A percentile compares a stretch with the other conserved stretches of the same genome.
Evolutionary conservation across 2,329 filamentous ascomycete species (phyloP).

Genomic region (Scedosporium minutisporum): DNA sequence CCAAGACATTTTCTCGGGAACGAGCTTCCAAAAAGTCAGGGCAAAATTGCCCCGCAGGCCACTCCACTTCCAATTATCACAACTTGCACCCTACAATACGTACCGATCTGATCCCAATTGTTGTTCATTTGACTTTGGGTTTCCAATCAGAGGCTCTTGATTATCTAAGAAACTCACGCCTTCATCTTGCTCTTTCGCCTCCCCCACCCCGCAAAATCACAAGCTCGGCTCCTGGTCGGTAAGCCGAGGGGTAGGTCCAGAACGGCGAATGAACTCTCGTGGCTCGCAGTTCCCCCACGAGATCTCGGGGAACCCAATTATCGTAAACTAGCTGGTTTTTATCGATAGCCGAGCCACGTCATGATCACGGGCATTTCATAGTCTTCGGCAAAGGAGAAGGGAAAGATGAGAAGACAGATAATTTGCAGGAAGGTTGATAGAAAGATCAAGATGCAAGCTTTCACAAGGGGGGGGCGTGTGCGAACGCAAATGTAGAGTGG

Average conservation of each 20-base stretch:
- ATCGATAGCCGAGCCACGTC: neutral
- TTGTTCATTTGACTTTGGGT: no score
- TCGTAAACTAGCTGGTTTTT: neutral
- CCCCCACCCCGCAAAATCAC: slow-evolving; percentile 43
- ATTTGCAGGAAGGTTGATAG: neutral
- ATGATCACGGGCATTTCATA: neutral
- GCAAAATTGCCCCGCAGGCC: no score
- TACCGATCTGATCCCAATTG: no score
- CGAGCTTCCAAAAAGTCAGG: no score
- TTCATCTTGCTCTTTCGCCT: neutral
- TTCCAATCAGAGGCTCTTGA: neutral
- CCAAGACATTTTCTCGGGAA: no score
- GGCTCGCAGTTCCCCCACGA: no score
- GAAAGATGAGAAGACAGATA: neutral
- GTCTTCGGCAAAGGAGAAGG: neutral
- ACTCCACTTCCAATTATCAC: no score
- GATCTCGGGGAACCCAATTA: neutral
- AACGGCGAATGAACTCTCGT: neutral
- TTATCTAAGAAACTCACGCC: neutral
- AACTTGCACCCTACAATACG: no score
- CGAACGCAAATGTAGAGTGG: neutral
- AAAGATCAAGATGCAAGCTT: neutral
- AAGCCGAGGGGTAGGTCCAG: slow-evolving; percentile 18
- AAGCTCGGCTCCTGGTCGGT: slow-evolving; percentile 46
- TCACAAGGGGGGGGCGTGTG: neutral